Evolutionary conservation across 2,329 filamentous ascomycete species (phyloP).

Genomic region (Penicillium sp.): DNA sequence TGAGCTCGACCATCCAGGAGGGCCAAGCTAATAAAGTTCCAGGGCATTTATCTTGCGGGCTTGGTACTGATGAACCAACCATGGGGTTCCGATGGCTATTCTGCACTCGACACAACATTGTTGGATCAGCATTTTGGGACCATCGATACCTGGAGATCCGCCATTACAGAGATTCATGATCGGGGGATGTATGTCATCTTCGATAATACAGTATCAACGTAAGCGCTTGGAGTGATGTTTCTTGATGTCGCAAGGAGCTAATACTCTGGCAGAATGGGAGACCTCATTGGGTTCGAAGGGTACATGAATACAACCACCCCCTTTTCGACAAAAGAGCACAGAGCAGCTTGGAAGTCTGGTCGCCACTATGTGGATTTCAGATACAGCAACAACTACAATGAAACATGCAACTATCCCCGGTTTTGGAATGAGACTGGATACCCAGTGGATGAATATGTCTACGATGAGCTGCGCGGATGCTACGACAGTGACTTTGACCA

Average conservation of each 20-base stretch:
- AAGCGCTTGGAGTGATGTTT: conserved; percentile 27
- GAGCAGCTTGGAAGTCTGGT: conserved; percentile 58
- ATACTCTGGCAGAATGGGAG: conserved; percentile 48
- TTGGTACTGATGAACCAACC: conserved; percentile 65
- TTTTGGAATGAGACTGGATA: conserved; percentile 64
- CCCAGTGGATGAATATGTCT: conserved; percentile 51
- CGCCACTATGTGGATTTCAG: conserved; percentile 62
- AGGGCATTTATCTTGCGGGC: conserved; percentile 66
- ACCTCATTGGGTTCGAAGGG: conserved; percentile 64
- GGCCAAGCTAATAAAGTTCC: conserved; percentile 6
- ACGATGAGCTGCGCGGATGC: conserved; percentile 55
- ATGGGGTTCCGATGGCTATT: conserved; percentile 65
- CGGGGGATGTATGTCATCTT: conserved; percentile 67
- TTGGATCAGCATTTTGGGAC: conserved; percentile 65
- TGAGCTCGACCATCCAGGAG: neutral
- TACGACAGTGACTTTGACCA: conserved; percentile 67
- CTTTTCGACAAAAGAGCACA: conserved; percentile 58
- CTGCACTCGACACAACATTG: conserved; percentile 62
- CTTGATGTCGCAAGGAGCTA: neutral
- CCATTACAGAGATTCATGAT: conserved; percentile 62
- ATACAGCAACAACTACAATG: conserved; percentile 55
- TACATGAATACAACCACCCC: conserved; percentile 61
- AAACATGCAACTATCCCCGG: conserved; percentile 59
- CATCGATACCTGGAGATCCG: conserved; percentile 59
- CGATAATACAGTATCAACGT: conserved; percentile 67